Evolutionary conservation across 1,139 yeast genomes (phyloP), one percentile per base, ranked within the genome.

Genomic region (Petasospora rhodanensis): DNA sequence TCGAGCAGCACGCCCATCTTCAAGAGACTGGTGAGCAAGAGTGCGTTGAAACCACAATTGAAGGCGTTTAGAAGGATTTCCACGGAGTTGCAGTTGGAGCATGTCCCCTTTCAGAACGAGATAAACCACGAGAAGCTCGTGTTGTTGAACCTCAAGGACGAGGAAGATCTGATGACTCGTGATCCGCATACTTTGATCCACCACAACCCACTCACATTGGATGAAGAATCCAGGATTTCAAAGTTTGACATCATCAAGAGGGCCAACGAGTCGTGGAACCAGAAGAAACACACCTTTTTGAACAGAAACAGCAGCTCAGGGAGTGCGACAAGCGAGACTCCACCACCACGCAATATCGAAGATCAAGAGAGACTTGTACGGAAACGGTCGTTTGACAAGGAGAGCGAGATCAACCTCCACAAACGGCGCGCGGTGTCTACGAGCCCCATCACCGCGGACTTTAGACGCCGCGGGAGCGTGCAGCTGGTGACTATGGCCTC

Each of bases 341-440:
- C n/a, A n/a, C n/a, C n/a, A n/a, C n/a, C n/a, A n/a, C 24, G 40
- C 14, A 21, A 32, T 12, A 29, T 22, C 12, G 38, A 40, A 21
- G 31, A 24, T 14, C 39, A 37, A 17, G 30, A 37, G 5, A 28
- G 32, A 14, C 20, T 38, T 14, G 28, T 37, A 10, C 39, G 46
- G 24, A 50, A 50, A 29, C 29, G 55, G 12, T 32, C 36, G 0
- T 33, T 40, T 25, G 55, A 49, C n/a, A 34, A 35, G 6, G 37
- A 35, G 3, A 15, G 32, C 7, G 33, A 11, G 0, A 21, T 32
- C 2, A 31, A 31, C 22, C 22, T 8, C 21, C 13, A 24, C 10
- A 51, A 51, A 31, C 37, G 55, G 34, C 37, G 55, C 24, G 55
- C 53, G 6, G 54, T 51, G 0, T 48, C 54, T 4, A 41, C 49